Evolutionary conservation across 495 filamentous ascomycete species (phyloP), one percentile per base, ranked within the genome.

Genomic region (Chlorociboria aeruginascens): DNA sequence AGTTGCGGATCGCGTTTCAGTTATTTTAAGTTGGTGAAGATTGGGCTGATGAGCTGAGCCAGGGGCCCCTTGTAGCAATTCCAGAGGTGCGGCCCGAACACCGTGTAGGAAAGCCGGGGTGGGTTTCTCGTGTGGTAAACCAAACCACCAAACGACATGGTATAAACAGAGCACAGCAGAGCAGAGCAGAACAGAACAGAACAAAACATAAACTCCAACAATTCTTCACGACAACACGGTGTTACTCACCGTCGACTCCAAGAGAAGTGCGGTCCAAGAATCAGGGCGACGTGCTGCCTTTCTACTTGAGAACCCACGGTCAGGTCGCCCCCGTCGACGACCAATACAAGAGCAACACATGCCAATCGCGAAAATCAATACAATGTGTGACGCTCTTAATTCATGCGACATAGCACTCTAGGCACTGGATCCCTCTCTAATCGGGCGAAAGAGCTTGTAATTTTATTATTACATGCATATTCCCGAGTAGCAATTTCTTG

Each of bases 291-390:
- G 54, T 57, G 54, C 54, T 35, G 8, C 42, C 31, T 37, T 49
- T 44, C 43, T 44, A 55, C 53, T 55, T 45, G 46, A 45, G 39
- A 36, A 46, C 17, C 46, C 42, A 30, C 20, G 13, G 14, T 8
- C 41, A 36, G 34, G 35, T 54, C 42, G 42, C 40, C 41, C 28
- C 25, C 43, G 7, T 38, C 16, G 16, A 48, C 35, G 47, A 34
- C 54, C 54, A 57, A 57, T 57, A 45, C 50, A 31, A 12, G 38
- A 36, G 31, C 43, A 50, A 53, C 54, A 57, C 54, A 57, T 57
- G 33, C 37, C 42, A 46, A n/a, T 39, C 11, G 36, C 13, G 36
- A 39, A 39, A 39, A 39, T n/a, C 11, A 39, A 39, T 7, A 43
- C n/a, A 43, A 30, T 49, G 46, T 42, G 34, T 40, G 46, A 49